Base-by-base conservation (phyloP, 2,329 filamentous ascomycete species). In the Colletotrichum sp. region DNA sequence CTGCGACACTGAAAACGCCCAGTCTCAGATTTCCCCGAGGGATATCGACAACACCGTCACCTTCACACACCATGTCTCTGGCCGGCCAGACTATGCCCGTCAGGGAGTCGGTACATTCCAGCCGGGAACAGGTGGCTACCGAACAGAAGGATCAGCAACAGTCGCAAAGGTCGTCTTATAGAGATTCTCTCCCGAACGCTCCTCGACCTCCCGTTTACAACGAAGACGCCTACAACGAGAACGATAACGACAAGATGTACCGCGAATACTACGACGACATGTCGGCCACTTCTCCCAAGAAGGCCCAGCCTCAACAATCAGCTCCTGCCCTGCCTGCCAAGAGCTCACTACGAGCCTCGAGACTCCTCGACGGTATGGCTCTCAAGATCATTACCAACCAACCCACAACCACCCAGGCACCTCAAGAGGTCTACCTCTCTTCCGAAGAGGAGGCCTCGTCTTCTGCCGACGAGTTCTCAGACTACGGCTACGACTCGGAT, bases 361-460 rank as follows among this genome's bases (percentile, higher is more conserved):
- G 86, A 69, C 83, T 89, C 16, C 83, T 89, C 57, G 84, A 86
- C 77, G 71, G 75, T 65, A 78, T 80, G 63, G 79, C 80, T 60
- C 79, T 88, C 10, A 85, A 84, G 79, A 79, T 86, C 34, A 57
- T 71, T 28, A 71, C 73, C 69, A 69, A 72, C 78, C 81, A 83
- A 77, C 80, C 75, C 48, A 80, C 80, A 67, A 81, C 72, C 44
- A 79, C 84, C 16, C 84, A 87, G 63, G 84, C 86, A 26, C 89
- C 91, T 8, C 91, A 92, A 81, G 89, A 92, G 72, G 80, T 91
- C 74, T 93, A 93, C 82, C 88, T 93, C 30, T 93, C 91, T 3
- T 93, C 91, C 0, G 92, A 93, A 78, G 92, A 93, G 81, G 92
- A 93, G 77, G 91, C 88, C 34, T 93, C 92, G 2, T 92, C 92